Percentiles rank a stretch among this genome's conserved stretches.
Conservation (phyloP, 768 basidiomycete species). For the Mycena polygramma region DNA sequence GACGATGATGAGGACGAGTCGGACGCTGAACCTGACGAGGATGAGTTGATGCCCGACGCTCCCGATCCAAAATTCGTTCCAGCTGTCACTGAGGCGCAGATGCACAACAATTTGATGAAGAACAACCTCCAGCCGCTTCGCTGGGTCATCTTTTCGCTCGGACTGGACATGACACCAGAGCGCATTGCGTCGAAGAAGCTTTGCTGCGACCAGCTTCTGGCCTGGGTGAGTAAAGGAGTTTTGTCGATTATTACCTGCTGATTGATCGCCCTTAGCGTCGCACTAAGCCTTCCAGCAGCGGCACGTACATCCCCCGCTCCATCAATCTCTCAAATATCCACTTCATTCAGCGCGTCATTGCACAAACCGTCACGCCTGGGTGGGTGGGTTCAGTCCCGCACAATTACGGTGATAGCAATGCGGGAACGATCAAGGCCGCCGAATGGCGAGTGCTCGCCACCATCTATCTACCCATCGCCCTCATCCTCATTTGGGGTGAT, state of each 20-base stretch:
- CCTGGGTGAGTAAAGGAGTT: conserved; percentile 31
- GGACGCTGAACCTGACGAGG: too few species aligned
- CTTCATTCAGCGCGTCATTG: conserved; percentile 34
- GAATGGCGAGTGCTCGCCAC: conserved; percentile 43
- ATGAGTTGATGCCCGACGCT: conserved; percentile 28
- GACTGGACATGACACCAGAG: conserved; percentile 22
- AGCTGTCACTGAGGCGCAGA: conserved; percentile 17
- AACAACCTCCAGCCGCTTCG: conserved; percentile 27
- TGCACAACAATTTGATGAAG: conserved; percentile 7
- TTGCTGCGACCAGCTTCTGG: conserved; percentile 28
- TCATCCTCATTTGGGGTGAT: conserved; percentile 43
- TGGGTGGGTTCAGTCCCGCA: conserved; percentile 37
- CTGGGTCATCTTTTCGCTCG: conserved; percentile 23
- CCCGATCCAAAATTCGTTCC: conserved; percentile 19
- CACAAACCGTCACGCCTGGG: conserved; percentile 26
- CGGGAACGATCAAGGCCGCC: conserved; percentile 47
- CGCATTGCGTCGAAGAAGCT: too few species aligned
- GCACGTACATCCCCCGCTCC: conserved; percentile 24
- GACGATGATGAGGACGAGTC: too few species aligned
- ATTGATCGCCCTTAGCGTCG: conserved; percentile 24
- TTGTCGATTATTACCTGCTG: conserved; percentile 7
- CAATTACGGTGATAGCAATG: conserved; percentile 40
- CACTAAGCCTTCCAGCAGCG: conserved; percentile 7
- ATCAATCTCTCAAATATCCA: conserved; percentile 29
- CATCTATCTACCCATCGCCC: conserved; percentile 43